Evolutionary conservation across 441 rosid genomes (phyloP).

Genomic region (Erysimum pusillum): DNA sequence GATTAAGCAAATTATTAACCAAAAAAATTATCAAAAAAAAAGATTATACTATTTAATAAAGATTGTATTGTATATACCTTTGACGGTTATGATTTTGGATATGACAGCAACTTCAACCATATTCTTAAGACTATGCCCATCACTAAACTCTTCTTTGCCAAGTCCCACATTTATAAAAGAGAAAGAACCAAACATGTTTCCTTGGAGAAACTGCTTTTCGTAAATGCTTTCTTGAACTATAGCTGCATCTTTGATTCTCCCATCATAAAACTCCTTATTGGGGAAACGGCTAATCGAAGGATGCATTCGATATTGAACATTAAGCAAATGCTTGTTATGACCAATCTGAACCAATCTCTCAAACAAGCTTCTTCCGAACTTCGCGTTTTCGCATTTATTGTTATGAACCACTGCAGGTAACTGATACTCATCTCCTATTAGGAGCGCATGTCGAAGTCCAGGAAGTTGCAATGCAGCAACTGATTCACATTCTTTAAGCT

Average conservation of each 20-base stretch:
- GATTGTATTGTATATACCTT: conserved; percentile 13
- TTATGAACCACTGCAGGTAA: conserved; percentile 60
- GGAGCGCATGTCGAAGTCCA: conserved; percentile 54
- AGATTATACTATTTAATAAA: not conserved
- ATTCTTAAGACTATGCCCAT: conserved; percentile 35
- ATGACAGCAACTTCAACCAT: conserved; percentile 50
- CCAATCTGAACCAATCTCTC: conserved; percentile 57
- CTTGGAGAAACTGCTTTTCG: conserved; percentile 39
- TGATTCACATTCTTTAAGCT: conserved; percentile 41
- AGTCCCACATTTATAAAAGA: conserved; percentile 54
- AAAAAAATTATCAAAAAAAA: not conserved
- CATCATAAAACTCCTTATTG: conserved; percentile 49
- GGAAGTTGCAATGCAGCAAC: conserved; percentile 50
- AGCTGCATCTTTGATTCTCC: conserved; percentile 47
- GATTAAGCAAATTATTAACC: not conserved
- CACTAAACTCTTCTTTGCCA: conserved; percentile 44
- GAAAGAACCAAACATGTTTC: conserved; percentile 55
- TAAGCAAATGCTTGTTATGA: conserved; percentile 49
- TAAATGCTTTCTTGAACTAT: conserved; percentile 43
- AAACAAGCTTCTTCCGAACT: conserved; percentile 55
- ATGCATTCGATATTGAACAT: conserved; percentile 52
- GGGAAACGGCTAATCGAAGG: conserved; percentile 62
- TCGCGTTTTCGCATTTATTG: conserved; percentile 22
- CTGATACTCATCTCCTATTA: conserved; percentile 64
- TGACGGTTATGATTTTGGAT: conserved; percentile 28